Evolutionary conservation across 2,329 filamentous ascomycete genomes (phyloP), one percentile per base, ranked within the genome.

Genomic region (Aspergillus tamarii): DNA sequence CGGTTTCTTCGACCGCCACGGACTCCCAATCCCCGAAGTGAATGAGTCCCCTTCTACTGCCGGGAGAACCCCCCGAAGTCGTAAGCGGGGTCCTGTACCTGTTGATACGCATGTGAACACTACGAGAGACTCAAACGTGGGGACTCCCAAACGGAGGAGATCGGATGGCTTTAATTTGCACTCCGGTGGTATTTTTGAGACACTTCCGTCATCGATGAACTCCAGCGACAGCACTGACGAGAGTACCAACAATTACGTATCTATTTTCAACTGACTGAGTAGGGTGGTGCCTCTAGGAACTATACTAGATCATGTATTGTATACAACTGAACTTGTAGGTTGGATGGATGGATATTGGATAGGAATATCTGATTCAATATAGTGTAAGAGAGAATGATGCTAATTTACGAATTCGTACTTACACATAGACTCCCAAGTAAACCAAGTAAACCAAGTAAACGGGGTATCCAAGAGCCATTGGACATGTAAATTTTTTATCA

Each of bases 1-100:
- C 12, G 74, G 75, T 5, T 77, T 80, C 53, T 80, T 81, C 60
- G 76, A 78, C 66, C 74, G 74, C 11, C 78, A 80, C 59, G 71
- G 67, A 36, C 66, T 80, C 23, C 73, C 77, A 0, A 70, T 80
- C 50, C 73, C 75, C 0, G 77, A 79, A 61, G 67, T 72, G 28
- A 61, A 62, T 55, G 19, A 45, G n/a, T 32, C 5, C 21, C 34
- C 58, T 23, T n/a, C 39, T 11, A 16, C 55, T n/a, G 34, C 41
- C 21, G 19, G 39, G 19, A 36, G 32, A 45, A 56, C 23, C 43
- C 61, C 9, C 56, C 57, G 5, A 26, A 39, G n/a, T 4, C 45
- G 39, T 16, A 72, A 71, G 59, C 69, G 66, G 19, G 64, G 65
- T 28, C 66, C 39, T n/a, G 45, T 50, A 6, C 32, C 23, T 21